Evolutionary conservation across 345 rosid species (phyloP).

Genomic region (Jatropha curcas): DNA sequence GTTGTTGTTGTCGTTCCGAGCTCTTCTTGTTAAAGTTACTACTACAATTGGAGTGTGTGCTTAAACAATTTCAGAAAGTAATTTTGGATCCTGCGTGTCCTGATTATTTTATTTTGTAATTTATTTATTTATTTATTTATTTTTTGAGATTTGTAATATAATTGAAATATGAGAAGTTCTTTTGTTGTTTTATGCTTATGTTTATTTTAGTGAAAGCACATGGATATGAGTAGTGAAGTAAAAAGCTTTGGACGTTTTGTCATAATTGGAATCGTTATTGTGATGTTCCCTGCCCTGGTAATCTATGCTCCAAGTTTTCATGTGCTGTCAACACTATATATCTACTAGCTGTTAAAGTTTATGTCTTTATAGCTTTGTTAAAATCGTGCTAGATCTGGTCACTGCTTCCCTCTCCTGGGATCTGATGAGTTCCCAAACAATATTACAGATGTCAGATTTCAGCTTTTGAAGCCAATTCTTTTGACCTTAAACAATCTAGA

Average conservation of each 20-base stretch:
- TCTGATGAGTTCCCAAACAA: neutral
- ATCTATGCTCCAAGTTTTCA: neutral
- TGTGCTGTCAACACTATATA: neutral
- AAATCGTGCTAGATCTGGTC: constrained; percentile 1
- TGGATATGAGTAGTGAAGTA: neutral
- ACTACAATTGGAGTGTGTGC: neutral
- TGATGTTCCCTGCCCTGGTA: neutral
- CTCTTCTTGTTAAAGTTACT: too few species aligned
- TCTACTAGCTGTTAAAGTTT: neutral
- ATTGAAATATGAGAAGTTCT: neutral
- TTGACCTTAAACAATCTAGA: neutral
- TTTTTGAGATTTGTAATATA: neutral
- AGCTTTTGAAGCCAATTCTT: neutral
- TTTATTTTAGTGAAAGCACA: neutral
- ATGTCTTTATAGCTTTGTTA: neutral
- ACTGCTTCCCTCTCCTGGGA: neutral
- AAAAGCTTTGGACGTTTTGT: constrained; percentile 7
- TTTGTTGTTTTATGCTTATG: neutral
- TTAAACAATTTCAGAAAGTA: neutral
- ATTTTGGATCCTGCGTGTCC: neutral
- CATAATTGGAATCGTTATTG: neutral
- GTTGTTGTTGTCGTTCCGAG: neutral
- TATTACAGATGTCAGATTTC: neutral
- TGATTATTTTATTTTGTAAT: too few species aligned
- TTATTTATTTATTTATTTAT: too few species aligned